Percentiles rank a stretch among this genome's conserved stretches.
phyloP scores from a whole-genome alignment of 345 rosid species.

The Mercurialis annua region DNA sequence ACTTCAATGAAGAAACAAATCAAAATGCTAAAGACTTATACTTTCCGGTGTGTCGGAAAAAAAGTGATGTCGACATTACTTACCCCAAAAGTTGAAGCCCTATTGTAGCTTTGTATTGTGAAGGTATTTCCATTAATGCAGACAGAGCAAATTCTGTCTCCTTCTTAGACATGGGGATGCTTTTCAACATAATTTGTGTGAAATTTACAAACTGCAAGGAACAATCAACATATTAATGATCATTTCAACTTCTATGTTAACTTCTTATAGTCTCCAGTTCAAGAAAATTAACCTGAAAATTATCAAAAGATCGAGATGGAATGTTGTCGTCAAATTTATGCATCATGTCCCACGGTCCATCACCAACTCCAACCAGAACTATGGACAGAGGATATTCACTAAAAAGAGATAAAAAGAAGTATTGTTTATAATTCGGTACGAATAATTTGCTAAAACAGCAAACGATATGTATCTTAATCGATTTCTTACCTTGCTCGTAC shows the following conservation, averaged over 20 bases:
- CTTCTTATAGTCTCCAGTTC: not conserved
- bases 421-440: not conserved
- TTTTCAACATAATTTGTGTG: conserved; percentile 22
- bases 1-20: not conserved
- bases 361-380: conserved; percentile 27
- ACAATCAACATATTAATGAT: not conserved
- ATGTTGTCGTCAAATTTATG: conserved; percentile 22
- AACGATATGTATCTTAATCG: not conserved
- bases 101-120: conserved; percentile 24
- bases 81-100: conserved; percentile 21
- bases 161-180: conserved; percentile 10
- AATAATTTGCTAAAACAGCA: not conserved
- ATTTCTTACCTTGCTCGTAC: conserved; percentile 22
- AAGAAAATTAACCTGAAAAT: conserved; percentile 21
- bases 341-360: conserved; percentile 32
- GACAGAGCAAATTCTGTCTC: conserved; percentile 25
- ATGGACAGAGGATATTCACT: conserved; percentile 26
- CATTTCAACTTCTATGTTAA: not conserved
- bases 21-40: not conserved
- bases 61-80: conserved; percentile 10
- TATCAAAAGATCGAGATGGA: conserved; percentile 23
- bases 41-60: too few species aligned
- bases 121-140: conserved; percentile 29
- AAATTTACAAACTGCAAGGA: conserved; percentile 28
- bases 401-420: not conserved